phyloP scores from a whole-genome alignment of 2,329 filamentous ascomycete genomes.

The Microcyclosporella mali region DNA sequence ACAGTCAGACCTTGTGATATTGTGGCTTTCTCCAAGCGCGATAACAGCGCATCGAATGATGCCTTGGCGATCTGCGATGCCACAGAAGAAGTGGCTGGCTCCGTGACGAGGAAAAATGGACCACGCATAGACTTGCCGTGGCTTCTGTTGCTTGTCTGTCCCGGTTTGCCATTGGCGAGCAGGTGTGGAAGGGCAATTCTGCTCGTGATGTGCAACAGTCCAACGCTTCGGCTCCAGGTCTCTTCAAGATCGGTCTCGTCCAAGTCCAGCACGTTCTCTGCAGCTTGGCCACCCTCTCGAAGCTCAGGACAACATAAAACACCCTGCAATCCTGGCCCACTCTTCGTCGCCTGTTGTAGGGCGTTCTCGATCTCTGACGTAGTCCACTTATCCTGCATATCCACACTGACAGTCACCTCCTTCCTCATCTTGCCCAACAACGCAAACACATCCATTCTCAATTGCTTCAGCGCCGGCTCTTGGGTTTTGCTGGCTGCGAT shows the following conservation, averaged over 20 bases:
- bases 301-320: conserved; percentile 24
- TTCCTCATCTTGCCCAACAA: conserved; percentile 18
- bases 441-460: conserved; percentile 22
- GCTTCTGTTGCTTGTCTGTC: conserved; percentile 1
- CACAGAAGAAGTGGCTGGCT: conserved; percentile 4
- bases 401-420: conserved; percentile 21
- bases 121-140: conserved; percentile 7
- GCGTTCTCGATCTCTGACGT: conserved; percentile 14
- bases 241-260: conserved; percentile 15
- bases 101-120: conserved; percentile 18
- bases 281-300: conserved; percentile 1
- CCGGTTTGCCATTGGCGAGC: neutral
- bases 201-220: conserved; percentile 21
- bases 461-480: conserved; percentile 18
- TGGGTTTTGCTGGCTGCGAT: conserved; percentile 12
- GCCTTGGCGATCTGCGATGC: conserved; percentile 13
- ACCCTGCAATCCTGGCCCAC: conserved; percentile 15
- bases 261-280: conserved; percentile 19
- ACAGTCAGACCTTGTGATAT: conserved; percentile 12
- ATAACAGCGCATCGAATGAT: conserved; percentile 12
- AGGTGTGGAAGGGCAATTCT: conserved; percentile 8
- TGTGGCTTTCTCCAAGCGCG: conserved; percentile 15
- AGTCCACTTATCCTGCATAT: conserved; percentile 15
- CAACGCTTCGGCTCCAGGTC: conserved; percentile 21
- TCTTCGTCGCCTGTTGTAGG: conserved; percentile 12